These are phyloP conservation scores for Metschnikowia lochheadii DNA, from an alignment of 805 yeast genomes.

Conservation along the genomic window DNA sequence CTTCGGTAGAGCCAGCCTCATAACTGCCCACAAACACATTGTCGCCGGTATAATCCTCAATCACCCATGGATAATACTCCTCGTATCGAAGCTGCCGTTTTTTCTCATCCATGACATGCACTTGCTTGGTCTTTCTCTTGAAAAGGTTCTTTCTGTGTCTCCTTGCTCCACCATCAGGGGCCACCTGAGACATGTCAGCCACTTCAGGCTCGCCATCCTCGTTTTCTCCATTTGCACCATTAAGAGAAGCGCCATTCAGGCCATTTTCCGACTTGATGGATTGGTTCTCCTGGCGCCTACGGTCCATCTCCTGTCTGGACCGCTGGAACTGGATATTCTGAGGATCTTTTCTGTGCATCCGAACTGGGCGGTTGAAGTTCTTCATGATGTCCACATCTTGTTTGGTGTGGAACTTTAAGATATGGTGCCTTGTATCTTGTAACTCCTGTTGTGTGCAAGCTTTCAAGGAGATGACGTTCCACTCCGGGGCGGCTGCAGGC, in stretches of 20 bases:
- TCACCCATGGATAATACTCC: slow-evolving; percentile 96
- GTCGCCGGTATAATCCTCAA: slow-evolving; percentile 92
- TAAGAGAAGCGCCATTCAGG: slow-evolving; percentile 12
- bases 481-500: slow-evolving; percentile 19
- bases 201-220: slow-evolving; percentile 20
- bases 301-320: slow-evolving; percentile 71
- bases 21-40: slow-evolving; percentile 95
- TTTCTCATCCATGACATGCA: slow-evolving; percentile 73
- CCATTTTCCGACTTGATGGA: slow-evolving; percentile 20
- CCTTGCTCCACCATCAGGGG: slow-evolving; percentile 90
- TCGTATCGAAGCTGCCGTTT: slow-evolving; percentile 86
- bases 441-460: slow-evolving; percentile 72
- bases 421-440: slow-evolving; percentile 70
- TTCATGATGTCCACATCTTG: slow-evolving; percentile 65
- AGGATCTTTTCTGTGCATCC: slow-evolving; percentile 92
- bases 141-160: slow-evolving; percentile 50
- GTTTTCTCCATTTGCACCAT: slow-evolving; percentile 13
- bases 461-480: slow-evolving; percentile 58
- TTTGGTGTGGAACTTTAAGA: slow-evolving; percentile 74
- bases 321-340: slow-evolving; percentile 83
- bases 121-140: slow-evolving; percentile 81
- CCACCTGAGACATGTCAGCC: slow-evolving; percentile 62
- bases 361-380: slow-evolving; percentile 75
- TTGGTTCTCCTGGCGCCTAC: slow-evolving; percentile 37
- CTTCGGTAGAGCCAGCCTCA: slow-evolving; percentile 84